Conservation (phyloP, 495 filamentous ascomycete species). For the Penicillium bovifimosum region DNA sequence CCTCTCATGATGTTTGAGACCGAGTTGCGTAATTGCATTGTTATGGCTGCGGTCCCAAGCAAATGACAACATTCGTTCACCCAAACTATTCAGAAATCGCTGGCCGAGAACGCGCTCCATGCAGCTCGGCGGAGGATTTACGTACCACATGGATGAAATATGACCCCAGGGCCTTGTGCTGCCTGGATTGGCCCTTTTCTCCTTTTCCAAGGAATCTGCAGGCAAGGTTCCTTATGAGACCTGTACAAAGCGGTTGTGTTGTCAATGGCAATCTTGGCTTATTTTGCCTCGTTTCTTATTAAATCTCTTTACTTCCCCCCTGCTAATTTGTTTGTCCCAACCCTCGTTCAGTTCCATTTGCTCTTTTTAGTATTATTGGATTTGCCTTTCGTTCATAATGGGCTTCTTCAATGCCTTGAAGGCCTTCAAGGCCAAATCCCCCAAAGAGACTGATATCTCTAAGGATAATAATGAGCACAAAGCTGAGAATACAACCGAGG, state of each 20-base stretch:
- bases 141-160: constrained; percentile 12
- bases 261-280: constrained; percentile 9
- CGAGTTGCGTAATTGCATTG: neutral
- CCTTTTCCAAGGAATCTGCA: constrained; percentile 4
- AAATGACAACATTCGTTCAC: neutral
- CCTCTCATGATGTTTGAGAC: neutral
- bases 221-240: constrained; percentile 23
- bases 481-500: neutral
- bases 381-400: constrained; percentile 2
- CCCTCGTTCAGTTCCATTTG: neutral
- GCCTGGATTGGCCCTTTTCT: constrained; percentile 9
- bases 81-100: neutral
- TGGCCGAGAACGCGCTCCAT: neutral
- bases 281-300: constrained; percentile 6
- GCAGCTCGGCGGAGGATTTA: constrained; percentile 5
- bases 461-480: neutral
- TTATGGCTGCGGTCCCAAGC: neutral
- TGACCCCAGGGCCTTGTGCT: neutral
- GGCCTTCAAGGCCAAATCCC: constrained; percentile 5
- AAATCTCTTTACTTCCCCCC: neutral
- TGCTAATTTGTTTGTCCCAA: neutral
- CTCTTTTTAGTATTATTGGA: neutral
- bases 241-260: constrained; percentile 21
- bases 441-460: constrained; percentile 6
- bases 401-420: constrained; percentile 3